Base-by-base conservation (phyloP, 2,329 filamentous ascomycete species). In the Golovinomyces cichoracearum region DNA sequence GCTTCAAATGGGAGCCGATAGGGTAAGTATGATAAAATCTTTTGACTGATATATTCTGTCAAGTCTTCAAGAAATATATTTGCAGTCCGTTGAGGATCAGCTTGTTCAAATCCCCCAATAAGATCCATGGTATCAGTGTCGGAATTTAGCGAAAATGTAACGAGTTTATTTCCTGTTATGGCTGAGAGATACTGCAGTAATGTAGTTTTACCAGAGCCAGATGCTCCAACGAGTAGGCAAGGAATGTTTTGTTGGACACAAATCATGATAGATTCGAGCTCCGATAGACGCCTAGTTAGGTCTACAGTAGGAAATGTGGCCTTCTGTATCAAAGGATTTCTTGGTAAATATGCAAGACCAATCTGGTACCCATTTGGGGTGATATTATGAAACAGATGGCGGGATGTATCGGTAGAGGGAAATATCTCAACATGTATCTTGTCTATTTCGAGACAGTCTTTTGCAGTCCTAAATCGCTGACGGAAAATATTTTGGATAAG, bases 61-160 rank as follows among this genome's bases (percentile, higher is more conserved):
- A 82, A 59, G 45, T 72, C 66, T 23, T 66, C 62, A 5, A 79
- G 59, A 53, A 74, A 68, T n/a, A 68, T 66, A 48, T 80, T 77
- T 4, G 83, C 67, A 52, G 81, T 74, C 49, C 88, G 73, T 47
- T 80, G 70, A 21, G 83, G 76, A 60, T 98, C 90, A 17, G 83
- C 78, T 63, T 98, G 90, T 62, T 98, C 90, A 59, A 93, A 98
- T 0, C 90, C 90, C 58, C 90, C 90, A 50, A 98, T 83, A 49
- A 98, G 74, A 63, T 98, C 90, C 77, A 93, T 93, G 0, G 88
- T 86, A 62, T 98, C 90, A 41, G 93, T 82, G 57, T 98, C 92
- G 5, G 86, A 80, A 60, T 93, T 98, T 64, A 98, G 76, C 0
- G 86, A 78, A 57, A 95, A 83, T 15, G 84, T 80, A 27, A 86